Base-by-base conservation (phyloP, 495 filamentous ascomycete genomes). In the Aspergillus leporis region DNA sequence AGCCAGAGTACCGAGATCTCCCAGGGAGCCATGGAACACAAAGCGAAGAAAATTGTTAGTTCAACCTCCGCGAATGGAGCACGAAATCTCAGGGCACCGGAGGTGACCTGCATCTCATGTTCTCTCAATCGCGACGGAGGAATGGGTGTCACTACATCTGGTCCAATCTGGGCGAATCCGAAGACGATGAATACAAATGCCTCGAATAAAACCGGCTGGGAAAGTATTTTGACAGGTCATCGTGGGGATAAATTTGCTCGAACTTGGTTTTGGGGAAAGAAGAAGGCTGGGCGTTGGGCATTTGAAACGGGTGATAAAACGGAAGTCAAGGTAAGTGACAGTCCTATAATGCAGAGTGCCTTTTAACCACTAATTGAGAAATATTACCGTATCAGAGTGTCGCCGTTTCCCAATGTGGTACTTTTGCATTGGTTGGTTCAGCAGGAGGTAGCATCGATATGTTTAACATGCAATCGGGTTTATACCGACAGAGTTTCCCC, bases 191-290 rank as follows among this genome's bases (percentile, higher is more conserved):
- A 71, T 56, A 85, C 85, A 56, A 80, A 83, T 55, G 76, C 82
- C 51, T 89, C 85, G 51, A 85, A 83, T 43, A 83, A 83, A 65
- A 94, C 92, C 3, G 94, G 94, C 14, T 98, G 94, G 93, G 95
- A 98, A 69, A 97, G 92, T 66, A 85, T 99, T 16, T 82, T 99
- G 1, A 99, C 94, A 12, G 93, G 90, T n/a, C 94, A 99, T 71
- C 84, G 85, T 61, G 85, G 88, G 18, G 93, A 97, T 62, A 85
- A 87, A 49, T 89, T 81, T 64, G 94, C 90, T 38, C 82, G 94
- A 41, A 97, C 93, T 22, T 99, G 94, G 94, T 97, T 97, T 75
- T 97, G 96, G 90, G 93, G 93, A 16, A 86, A 91, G 60, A 97
- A 93, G 66, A 85, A 88, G 62, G 92, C 93, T 41, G 94, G 94